These are phyloP conservation scores for Paecilomyces dactylethromorphus DNA, from an alignment of 2,329 filamentous ascomycete species.

Conservation along the genomic window DNA sequence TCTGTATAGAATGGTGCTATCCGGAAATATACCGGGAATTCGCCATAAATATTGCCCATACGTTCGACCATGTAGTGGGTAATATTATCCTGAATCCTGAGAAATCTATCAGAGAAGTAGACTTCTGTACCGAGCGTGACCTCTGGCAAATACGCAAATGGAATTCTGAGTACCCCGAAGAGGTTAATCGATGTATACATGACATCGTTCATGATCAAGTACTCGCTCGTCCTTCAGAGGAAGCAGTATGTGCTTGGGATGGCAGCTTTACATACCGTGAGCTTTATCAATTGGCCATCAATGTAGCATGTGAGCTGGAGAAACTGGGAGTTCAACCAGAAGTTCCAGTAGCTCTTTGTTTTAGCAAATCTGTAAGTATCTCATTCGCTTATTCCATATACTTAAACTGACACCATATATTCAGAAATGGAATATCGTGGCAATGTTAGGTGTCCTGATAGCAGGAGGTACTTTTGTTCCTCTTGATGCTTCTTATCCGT, in stretches of 20 bases:
- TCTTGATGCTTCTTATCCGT: slow-evolving; percentile 34
- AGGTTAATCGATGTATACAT: slow-evolving; percentile 34
- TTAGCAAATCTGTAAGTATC: slow-evolving; percentile 35
- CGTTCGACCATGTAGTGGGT: slow-evolving; percentile 48
- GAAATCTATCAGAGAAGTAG: slow-evolving; percentile 36
- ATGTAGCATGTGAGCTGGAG: slow-evolving; percentile 29
- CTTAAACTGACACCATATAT: not conserved
- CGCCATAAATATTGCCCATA: slow-evolving; percentile 43
- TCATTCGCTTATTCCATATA: not conserved
- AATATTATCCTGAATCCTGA: slow-evolving; percentile 38
- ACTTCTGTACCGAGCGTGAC: slow-evolving; percentile 52
- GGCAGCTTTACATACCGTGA: slow-evolving; percentile 31
- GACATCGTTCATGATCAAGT: slow-evolving; percentile 29
- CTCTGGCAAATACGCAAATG: slow-evolving; percentile 49
- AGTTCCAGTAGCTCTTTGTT: slow-evolving; percentile 30
- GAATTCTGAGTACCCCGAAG: slow-evolving; percentile 39
- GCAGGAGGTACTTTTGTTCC: slow-evolving; percentile 38
- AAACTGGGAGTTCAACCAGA: slow-evolving; percentile 35
- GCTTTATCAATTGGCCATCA: slow-evolving; percentile 31
- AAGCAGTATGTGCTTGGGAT: slow-evolving; percentile 35
- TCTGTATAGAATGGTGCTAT: slow-evolving; percentile 34
- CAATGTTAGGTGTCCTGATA: slow-evolving; percentile 35
- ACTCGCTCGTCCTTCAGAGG: slow-evolving; percentile 24
- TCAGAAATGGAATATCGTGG: slow-evolving; percentile 37
- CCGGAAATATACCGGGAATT: slow-evolving; percentile 30